Evolutionary conservation across 1,284 basidiomycete species (phyloP).

Genomic region (Butyriboletus pseudospeciosus): DNA sequence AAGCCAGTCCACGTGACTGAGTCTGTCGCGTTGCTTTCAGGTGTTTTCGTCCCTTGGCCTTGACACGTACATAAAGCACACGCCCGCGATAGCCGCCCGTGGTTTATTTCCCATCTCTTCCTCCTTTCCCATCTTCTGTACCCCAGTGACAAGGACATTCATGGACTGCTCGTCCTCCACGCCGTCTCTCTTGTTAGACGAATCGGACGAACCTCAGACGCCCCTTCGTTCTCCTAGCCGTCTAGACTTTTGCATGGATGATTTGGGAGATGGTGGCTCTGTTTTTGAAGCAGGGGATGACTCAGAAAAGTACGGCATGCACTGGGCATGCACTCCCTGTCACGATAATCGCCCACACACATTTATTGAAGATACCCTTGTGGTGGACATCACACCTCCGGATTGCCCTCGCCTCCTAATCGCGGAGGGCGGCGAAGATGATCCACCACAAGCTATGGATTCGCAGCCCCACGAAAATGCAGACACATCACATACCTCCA

Average conservation of each 20-base stretch:
- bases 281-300: not conserved
- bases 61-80: conserved; percentile 12
- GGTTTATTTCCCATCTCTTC: not conserved
- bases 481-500: not conserved
- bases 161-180: conserved; percentile 11
- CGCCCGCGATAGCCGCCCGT: not conserved
- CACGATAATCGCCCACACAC: not conserved
- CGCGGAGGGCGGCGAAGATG: not conserved
- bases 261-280: not conserved
- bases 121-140: not conserved
- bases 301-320: conserved; percentile 2
- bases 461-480: not conserved
- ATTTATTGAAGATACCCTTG: conserved; percentile 4
- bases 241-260: conserved; percentile 29
- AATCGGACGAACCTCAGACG: conserved; percentile 8
- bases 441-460: conserved; percentile 4
- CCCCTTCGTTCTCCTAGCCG: conserved; percentile 32
- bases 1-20: conserved; percentile 27
- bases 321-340: conserved; percentile 10
- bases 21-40: conserved; percentile 21
- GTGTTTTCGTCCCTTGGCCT: conserved; percentile 8
- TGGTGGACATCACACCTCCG: conserved; percentile 2
- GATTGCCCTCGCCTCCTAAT: not conserved
- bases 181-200: conserved; percentile 4
- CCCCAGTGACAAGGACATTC: not conserved